Percentiles rank a stretch among this genome's conserved stretches.
Conservation (phyloP, 2,329 filamentous ascomycete species). For the Cercospora beticola region DNA sequence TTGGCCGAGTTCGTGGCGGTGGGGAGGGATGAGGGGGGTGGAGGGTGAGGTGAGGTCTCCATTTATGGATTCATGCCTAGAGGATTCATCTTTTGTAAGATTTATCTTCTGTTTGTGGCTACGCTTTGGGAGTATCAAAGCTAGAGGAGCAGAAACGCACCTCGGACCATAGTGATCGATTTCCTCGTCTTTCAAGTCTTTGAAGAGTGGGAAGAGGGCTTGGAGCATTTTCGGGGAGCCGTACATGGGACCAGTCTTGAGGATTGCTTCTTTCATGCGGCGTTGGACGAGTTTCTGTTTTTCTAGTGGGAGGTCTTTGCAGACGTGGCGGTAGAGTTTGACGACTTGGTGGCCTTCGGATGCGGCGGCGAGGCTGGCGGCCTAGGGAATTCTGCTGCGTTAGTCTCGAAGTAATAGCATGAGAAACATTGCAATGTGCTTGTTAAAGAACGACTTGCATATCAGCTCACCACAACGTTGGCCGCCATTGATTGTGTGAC, state of each 20-base stretch:
- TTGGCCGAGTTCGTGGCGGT: background rate
- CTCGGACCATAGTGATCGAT: constrained; percentile 17
- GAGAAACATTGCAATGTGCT: background rate
- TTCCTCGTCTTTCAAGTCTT: constrained; percentile 19
- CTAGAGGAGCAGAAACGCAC: background rate
- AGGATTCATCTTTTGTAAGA: background rate
- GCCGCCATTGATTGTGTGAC: constrained; percentile 1
- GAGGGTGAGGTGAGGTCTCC: background rate
- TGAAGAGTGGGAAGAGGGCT: constrained; percentile 18
- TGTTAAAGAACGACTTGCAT: too few species aligned
- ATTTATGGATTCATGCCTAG: background rate
- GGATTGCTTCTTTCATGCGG: constrained; percentile 19
- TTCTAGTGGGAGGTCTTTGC: constrained; percentile 9
- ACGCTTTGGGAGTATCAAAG: too few species aligned
- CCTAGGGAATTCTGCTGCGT: background rate
- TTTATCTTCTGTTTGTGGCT: background rate
- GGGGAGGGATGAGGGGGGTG: background rate
- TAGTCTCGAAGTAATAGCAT: background rate
- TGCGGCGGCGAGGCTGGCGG: constrained; percentile 14
- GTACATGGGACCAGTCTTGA: constrained; percentile 19
- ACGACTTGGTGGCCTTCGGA: constrained; percentile 19
- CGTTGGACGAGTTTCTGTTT: constrained; percentile 18
- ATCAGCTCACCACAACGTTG: constrained; percentile 1
- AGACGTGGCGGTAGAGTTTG: constrained; percentile 18
- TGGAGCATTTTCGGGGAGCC: constrained; percentile 16